Conservation (phyloP, 169 alveolate species). For the Plasmodium adleri region DNA sequence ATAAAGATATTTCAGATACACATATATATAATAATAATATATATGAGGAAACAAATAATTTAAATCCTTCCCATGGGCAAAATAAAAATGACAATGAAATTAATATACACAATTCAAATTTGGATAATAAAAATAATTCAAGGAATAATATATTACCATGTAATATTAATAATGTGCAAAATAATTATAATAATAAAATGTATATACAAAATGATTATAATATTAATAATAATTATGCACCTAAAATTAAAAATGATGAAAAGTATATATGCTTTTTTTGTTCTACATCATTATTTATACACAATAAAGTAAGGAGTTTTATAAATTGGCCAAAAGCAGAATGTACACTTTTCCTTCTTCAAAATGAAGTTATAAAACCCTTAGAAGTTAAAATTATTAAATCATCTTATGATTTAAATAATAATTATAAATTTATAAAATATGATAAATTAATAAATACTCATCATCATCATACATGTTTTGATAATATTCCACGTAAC, state of each 20-base stretch:
- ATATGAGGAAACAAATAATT: too few species aligned
- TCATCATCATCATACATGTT: constrained; percentile 32
- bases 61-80: too few species aligned
- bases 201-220: too few species aligned
- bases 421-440: neutral
- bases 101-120: too few species aligned
- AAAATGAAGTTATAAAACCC: constrained; percentile 8
- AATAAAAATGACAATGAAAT: too few species aligned
- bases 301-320: constrained; percentile 54
- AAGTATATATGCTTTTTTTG: constrained; percentile 61
- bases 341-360: constrained; percentile 43
- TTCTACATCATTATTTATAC: constrained; percentile 37
- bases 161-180: too few species aligned
- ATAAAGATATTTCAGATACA: neutral
- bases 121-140: too few species aligned
- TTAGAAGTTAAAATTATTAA: constrained; percentile 56
- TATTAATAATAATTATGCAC: constrained; percentile 21
- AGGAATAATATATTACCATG: too few species aligned
- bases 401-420: constrained; percentile 28
- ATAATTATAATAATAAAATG: too few species aligned
- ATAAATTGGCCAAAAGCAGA: constrained; percentile 75
- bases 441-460: neutral
- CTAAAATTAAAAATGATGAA: constrained; percentile 66
- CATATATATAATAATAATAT: too few species aligned
- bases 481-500: constrained; percentile 49